Conservation (phyloP, 2,329 filamentous ascomycete genomes). For the Talaromyces sp. region DNA sequence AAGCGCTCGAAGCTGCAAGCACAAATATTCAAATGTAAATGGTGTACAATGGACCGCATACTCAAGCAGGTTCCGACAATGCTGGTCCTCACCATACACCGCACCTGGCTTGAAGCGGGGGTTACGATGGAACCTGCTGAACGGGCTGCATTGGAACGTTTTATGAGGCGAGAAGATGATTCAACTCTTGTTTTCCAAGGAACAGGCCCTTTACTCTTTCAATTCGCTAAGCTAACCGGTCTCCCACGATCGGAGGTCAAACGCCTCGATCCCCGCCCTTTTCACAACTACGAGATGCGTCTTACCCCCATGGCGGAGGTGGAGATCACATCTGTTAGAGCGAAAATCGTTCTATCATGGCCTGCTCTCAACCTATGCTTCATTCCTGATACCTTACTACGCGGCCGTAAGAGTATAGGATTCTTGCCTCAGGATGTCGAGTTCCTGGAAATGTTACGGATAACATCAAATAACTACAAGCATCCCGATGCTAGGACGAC, state of each 20-base stretch:
- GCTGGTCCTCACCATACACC: constrained; percentile 36
- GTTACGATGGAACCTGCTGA: constrained; percentile 25
- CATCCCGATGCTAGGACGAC: background rate
- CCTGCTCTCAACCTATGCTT: constrained; percentile 21
- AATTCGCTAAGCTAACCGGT: background rate
- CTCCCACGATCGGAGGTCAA: background rate
- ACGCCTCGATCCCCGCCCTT: background rate
- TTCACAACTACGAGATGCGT: constrained; percentile 22
- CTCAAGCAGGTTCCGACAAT: constrained; percentile 38
- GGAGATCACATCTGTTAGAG: constrained; percentile 18
- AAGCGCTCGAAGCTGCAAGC: constrained; percentile 39
- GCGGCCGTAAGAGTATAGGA: constrained; percentile 30
- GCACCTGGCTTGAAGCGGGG: constrained; percentile 34
- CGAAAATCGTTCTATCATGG: constrained; percentile 9
- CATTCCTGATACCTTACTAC: constrained; percentile 36
- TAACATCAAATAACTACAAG: constrained; percentile 25
- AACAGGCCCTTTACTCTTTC: constrained; percentile 1
- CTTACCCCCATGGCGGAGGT: constrained; percentile 25
- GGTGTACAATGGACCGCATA: constrained; percentile 43
- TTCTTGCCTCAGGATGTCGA: constrained; percentile 33
- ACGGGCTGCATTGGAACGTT: constrained; percentile 19
- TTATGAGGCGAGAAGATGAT: constrained; percentile 25
- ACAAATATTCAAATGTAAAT: constrained; percentile 39
- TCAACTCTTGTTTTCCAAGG: constrained; percentile 19
- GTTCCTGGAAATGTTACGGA: constrained; percentile 42